These are phyloP conservation scores for Prunus yedoensis DNA, from an alignment of 331 rosid genomes.

Conservation along the genomic window DNA sequence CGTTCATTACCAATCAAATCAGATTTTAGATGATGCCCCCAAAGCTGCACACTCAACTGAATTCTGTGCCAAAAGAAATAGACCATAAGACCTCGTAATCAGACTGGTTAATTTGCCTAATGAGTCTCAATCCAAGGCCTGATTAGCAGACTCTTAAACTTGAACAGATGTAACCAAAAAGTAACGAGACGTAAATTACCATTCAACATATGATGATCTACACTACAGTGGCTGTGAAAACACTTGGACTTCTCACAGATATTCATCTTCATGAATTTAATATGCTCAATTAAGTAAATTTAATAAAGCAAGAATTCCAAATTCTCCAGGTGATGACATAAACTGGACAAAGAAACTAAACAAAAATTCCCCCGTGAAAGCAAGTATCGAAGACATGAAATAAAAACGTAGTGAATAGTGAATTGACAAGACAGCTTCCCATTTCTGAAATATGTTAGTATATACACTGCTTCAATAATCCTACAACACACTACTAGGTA, in stretches of 20 bases:
- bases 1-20: no score
- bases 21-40: constrained; percentile 76
- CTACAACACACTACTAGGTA: not conserved
- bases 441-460: not conserved
- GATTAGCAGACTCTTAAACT: not conserved
- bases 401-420: not conserved
- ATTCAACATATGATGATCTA: not conserved
- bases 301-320: not conserved
- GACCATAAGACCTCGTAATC: not conserved
- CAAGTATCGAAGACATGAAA: not conserved
- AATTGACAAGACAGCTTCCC: not conserved
- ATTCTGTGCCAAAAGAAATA: constrained; percentile 39
- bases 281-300: not conserved
- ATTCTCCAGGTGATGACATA: not conserved
- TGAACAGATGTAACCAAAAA: not conserved
- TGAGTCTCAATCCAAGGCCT: not conserved
- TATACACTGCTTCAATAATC: not conserved
- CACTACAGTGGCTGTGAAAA: not conserved
- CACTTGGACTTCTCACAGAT: not conserved
- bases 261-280: not conserved
- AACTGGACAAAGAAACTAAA: not conserved
- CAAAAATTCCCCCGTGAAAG: not conserved
- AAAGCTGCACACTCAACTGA: constrained; percentile 73
- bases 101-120: not conserved
- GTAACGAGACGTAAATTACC: not conserved